phyloP scores from a whole-genome alignment of 257 asterid species.

The Osmanthus fragrans region DNA sequence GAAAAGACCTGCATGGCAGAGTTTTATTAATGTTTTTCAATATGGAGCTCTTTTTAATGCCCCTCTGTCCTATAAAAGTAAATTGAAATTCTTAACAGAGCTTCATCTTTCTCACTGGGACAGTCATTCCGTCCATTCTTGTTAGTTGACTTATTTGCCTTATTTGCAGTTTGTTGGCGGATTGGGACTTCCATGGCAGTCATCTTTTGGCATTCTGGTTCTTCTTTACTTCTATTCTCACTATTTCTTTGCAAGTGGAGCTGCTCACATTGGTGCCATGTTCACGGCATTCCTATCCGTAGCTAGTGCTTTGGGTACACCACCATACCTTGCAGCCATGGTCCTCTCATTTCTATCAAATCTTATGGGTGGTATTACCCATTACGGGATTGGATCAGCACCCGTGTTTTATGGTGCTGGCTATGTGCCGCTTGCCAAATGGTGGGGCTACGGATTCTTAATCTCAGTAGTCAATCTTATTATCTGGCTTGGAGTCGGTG shows the following conservation, averaged over 20 bases:
- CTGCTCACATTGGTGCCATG: slow-evolving; percentile 99
- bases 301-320: slow-evolving; percentile 90
- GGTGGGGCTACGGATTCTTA: slow-evolving; percentile 93
- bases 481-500: slow-evolving; percentile 97
- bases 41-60: background rate
- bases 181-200: slow-evolving; percentile 97
- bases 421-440: slow-evolving; percentile 72
- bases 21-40: background rate
- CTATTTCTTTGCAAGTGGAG: slow-evolving; percentile 98
- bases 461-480: slow-evolving; percentile 72
- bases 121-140: background rate
- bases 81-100: background rate
- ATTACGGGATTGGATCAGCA: slow-evolving; percentile 88
- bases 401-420: slow-evolving; percentile 91
- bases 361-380: slow-evolving; percentile 93
- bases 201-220: slow-evolving; percentile 85
- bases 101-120: background rate
- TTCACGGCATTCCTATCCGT: slow-evolving; percentile 93
- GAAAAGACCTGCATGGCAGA: background rate
- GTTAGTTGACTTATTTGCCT: slow-evolving; percentile 11
- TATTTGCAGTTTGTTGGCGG: slow-evolving; percentile 82
- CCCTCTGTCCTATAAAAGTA: background rate
- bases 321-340: slow-evolving; percentile 76
- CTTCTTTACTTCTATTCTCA: slow-evolving; percentile 96
- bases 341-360: slow-evolving; percentile 89